A percentile compares a stretch with the other conserved stretches of the same genome.
Evolutionary conservation across 306 rosid genomes (phyloP).

Genomic region (Quercus glauca): DNA sequence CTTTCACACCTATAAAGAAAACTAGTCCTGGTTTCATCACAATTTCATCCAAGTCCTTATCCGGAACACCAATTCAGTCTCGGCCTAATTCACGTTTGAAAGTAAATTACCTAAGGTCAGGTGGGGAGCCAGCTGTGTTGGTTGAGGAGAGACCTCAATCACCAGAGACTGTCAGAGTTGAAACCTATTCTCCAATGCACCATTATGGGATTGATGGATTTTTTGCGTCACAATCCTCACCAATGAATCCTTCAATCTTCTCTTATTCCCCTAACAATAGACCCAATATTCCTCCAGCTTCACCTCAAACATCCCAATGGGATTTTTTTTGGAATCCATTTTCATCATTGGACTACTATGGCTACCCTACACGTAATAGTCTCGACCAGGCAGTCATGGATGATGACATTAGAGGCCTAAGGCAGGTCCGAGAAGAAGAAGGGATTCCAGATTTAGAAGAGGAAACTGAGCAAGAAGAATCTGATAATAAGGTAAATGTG

Average conservation of each 20-base stretch:
- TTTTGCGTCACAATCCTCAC: conserved; percentile 57
- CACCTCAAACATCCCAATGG: conserved; percentile 82
- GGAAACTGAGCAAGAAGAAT: conserved; percentile 56
- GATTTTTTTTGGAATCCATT: conserved; percentile 94
- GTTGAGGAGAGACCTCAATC: conserved; percentile 82
- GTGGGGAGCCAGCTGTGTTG: conserved; percentile 66
- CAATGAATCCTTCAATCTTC: conserved; percentile 56
- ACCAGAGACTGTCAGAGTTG: conserved; percentile 66
- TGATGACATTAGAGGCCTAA: conserved; percentile 66
- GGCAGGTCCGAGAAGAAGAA: conserved; percentile 79
- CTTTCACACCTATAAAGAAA: conserved; percentile 62
- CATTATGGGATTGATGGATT: conserved; percentile 61
- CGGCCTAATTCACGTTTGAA: conserved; percentile 47
- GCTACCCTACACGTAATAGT: conserved; percentile 54
- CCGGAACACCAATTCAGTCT: conserved; percentile 39
- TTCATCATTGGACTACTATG: conserved; percentile 73
- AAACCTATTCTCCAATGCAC: conserved; percentile 54
- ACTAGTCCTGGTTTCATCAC: conserved; percentile 53
- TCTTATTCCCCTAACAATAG: conserved; percentile 62
- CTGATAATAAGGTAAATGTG: conserved; percentile 29
- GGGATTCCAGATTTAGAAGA: conserved; percentile 92
- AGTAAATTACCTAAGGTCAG: conserved; percentile 65
- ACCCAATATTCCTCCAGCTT: conserved; percentile 63
- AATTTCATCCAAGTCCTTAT: conserved; percentile 53
- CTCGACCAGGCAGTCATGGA: conserved; percentile 47